These are phyloP conservation scores for Rubroshorea leprosula DNA, from an alignment of 345 rosid species.

Conservation along the genomic window DNA sequence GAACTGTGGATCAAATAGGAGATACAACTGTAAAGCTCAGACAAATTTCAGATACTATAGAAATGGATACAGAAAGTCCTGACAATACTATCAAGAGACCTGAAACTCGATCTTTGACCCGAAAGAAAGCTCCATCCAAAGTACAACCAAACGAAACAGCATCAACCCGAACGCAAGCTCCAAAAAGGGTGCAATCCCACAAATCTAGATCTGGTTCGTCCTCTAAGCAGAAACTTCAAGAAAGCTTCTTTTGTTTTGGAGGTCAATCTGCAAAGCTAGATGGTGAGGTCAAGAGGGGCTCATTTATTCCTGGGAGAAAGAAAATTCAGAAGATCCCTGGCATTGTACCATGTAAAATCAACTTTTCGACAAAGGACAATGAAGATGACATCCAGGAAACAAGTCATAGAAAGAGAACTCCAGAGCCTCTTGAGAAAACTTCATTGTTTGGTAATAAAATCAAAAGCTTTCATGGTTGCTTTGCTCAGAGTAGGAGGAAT, in stretches of 20 bases:
- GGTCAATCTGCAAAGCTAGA: conserved; percentile 28
- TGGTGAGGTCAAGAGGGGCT: conserved; percentile 27
- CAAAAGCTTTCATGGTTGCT: conserved; percentile 23
- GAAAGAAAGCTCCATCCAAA: conserved; percentile 37
- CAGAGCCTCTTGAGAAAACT: conserved; percentile 35
- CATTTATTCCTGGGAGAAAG: conserved; percentile 32
- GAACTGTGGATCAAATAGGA: conserved; percentile 21
- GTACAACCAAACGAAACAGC: conserved; percentile 17
- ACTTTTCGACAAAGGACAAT: conserved; percentile 27
- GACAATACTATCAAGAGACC: conserved; percentile 43
- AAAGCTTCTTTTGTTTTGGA: conserved; percentile 47
- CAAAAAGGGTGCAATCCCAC: conserved; percentile 20
- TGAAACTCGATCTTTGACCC: conserved; percentile 50
- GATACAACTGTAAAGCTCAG: conserved; percentile 34
- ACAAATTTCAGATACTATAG: conserved; percentile 68
- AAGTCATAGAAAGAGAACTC: conserved; percentile 28
- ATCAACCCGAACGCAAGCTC: conserved; percentile 34
- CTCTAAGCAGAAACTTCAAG: conserved; percentile 31
- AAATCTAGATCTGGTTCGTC: conserved; percentile 24
- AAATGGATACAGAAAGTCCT: conserved; percentile 73
- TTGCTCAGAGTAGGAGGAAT: conserved; percentile 26
- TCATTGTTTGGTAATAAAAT: conserved; percentile 36
- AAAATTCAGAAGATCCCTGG: conserved; percentile 29
- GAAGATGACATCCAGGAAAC: conserved; percentile 33
- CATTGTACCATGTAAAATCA: conserved; percentile 36